Base-by-base conservation (phyloP, 169 alveolate species). In the Cryptosporidium felis region DNA sequence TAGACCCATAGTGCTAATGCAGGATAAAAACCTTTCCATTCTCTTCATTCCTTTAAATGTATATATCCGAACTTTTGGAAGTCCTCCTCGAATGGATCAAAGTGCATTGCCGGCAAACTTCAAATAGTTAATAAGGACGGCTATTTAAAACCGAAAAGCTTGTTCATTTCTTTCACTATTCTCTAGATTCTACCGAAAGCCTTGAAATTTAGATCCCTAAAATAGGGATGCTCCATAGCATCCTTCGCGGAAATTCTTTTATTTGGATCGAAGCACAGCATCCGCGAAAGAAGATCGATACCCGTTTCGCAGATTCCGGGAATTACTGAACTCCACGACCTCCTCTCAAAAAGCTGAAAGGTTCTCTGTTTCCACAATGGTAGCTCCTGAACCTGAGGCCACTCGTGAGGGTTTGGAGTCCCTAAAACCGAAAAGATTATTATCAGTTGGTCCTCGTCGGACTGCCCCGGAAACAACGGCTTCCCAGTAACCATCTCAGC, bases 401-500 rank as follows among this genome's bases (percentile, higher is more conserved):
- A 96, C 34, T 92, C 91, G 45, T 81, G 79, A 21, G 94, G 96
- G 88, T 88, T 93, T 1, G 99, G 99, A 5, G 99, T 97, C 6
- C 99, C 99, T 41, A 96, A 91, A 34, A 95, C 91, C 89, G 94
- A 94, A 94, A 98, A 98, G 51, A 98, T 98, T 81, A 97, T 95
- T 88, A 95, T 95, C 40, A 98, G 94, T 89, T 98, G 97, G 88
- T 97, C 99, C 51, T 97, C 96, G 89, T 98, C 99, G 30, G 98
- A 95, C 58, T 95, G 96, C 0, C 96, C 97, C 9, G 98, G 98
- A 89, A 98, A 98, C 45, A 98, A 93, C 10, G 99, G 99, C 74
- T 94, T 94, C 30, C 98, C 98, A 62, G 96, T 97, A 32, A 97
- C 98, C 99, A 97, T 96, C 90, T 98, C 99, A 53, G 94, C 93